phyloP scores from a whole-genome alignment of 225 moss, liverwort and hornwort genomes.

The Bryoerythrophyllum caledonicum region DNA sequence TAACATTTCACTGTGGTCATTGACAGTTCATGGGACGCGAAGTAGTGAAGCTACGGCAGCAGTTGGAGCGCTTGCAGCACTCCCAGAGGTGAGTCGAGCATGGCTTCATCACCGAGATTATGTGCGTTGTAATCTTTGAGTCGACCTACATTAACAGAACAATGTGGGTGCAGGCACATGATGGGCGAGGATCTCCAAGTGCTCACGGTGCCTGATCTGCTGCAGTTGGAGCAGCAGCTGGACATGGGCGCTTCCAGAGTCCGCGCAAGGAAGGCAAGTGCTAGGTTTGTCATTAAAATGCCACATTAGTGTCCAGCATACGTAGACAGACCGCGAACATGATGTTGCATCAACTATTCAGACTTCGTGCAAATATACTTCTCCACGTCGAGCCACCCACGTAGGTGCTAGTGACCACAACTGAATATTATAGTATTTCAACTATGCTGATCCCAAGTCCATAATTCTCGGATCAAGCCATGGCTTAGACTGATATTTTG shows the following conservation, averaged over 20 bases:
- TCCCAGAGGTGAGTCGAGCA: slow-evolving; percentile 38
- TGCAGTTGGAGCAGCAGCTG: slow-evolving; percentile 87
- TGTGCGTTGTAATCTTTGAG: too few species aligned
- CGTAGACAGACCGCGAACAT: neutral
- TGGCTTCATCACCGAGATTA: too few species aligned
- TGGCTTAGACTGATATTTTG: slow-evolving; percentile 9
- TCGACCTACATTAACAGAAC: neutral
- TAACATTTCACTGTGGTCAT: neutral
- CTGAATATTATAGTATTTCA: neutral
- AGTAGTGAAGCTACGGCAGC: slow-evolving; percentile 60
- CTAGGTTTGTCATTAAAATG: slow-evolving; percentile 46
- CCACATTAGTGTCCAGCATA: neutral
- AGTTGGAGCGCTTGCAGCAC: slow-evolving; percentile 59
- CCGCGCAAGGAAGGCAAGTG: slow-evolving; percentile 88
- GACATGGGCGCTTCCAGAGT: slow-evolving; percentile 79
- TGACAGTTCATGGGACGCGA: slow-evolving; percentile 67
- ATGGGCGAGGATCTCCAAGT: slow-evolving; percentile 83
- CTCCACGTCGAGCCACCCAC: neutral
- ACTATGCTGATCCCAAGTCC: slow-evolving; percentile 1
- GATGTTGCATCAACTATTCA: neutral
- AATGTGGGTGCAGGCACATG: slow-evolving; percentile 64
- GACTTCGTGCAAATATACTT: neutral
- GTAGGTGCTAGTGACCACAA: neutral
- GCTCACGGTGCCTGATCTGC: slow-evolving; percentile 70
- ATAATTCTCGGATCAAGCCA: slow-evolving; percentile 23